A percentile compares a stretch with the other conserved stretches of the same genome.
Conservation (phyloP, 805 yeast genomes). For the Kazachstania martiniae region DNA sequence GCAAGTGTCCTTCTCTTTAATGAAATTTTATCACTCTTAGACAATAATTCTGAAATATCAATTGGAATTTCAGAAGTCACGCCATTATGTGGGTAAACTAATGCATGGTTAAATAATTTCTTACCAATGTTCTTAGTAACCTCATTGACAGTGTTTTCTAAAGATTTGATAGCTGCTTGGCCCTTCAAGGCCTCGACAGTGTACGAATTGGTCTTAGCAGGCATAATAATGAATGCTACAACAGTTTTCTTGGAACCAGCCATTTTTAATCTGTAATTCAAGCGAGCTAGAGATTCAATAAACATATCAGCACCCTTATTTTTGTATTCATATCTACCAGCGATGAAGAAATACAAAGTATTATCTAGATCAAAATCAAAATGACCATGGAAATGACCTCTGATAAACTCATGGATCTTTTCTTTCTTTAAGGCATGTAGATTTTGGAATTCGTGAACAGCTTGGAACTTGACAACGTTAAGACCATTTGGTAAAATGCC, state of each 20-base stretch:
- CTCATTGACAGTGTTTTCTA: conserved; percentile 80
- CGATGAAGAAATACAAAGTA: conserved; percentile 89
- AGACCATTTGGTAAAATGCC: conserved; percentile 96
- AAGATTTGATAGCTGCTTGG: conserved; percentile 88
- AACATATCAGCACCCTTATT: conserved; percentile 95
- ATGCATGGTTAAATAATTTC: conserved; percentile 83
- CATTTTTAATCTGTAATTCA: conserved; percentile 77
- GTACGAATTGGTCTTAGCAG: conserved; percentile 86
- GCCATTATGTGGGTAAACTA: conserved; percentile 42
- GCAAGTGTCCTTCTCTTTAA: conserved; percentile 90
- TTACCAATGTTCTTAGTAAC: conserved; percentile 80
- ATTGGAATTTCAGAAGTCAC: conserved; percentile 61
- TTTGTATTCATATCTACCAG: conserved; percentile 94
- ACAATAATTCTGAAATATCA: conserved; percentile 69
- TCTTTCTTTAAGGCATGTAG: conserved; percentile 87
- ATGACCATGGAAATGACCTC: conserved; percentile 96
- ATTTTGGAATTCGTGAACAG: conserved; percentile 96
- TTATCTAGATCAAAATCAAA: conserved; percentile 90
- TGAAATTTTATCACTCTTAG: conserved; percentile 78
- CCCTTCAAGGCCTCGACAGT: conserved; percentile 93
- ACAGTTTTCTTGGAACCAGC: conserved; percentile 81
- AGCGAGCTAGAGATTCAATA: conserved; percentile 84
- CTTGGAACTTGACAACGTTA: conserved; percentile 90
- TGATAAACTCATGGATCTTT: conserved; percentile 84
- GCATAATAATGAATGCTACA: conserved; percentile 97